These are phyloP conservation scores for Phaeosphaeriaceae sp. DNA, from an alignment of 2,329 filamentous ascomycete genomes.

Conservation along the genomic window DNA sequence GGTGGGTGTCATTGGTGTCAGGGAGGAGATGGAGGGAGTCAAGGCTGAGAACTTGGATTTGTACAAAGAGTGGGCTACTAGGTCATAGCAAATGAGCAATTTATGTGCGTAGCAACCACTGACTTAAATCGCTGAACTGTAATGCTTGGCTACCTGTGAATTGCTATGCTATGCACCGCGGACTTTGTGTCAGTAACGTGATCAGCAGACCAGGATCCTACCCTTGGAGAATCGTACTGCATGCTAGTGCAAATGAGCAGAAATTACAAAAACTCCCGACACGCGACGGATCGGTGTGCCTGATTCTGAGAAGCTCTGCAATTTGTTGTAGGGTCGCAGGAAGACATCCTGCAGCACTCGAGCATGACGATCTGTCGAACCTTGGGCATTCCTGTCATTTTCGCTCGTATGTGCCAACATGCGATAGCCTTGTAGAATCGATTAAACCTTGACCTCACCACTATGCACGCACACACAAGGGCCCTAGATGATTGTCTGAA, in stretches of 20 bases:
- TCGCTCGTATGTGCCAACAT: too few relatives aligned
- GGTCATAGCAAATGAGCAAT: not conserved
- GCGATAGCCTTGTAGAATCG: not conserved
- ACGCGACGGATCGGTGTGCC: too few relatives aligned
- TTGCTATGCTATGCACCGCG: not conserved
- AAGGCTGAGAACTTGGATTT: slow-evolving; percentile 47
- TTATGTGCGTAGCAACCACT: not conserved
- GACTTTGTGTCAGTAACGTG: not conserved
- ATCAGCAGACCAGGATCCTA: not conserved
- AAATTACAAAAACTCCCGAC: too few relatives aligned
- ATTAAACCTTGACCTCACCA: not conserved
- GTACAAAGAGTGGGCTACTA: slow-evolving; percentile 51
- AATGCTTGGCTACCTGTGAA: not conserved
- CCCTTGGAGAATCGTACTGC: not conserved
- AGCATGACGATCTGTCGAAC: too few relatives aligned
- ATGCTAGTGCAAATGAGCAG: too few relatives aligned
- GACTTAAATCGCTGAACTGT: not conserved
- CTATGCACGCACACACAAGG: not conserved
- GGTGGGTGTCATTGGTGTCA: slow-evolving; percentile 73
- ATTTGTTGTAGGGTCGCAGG: too few relatives aligned
- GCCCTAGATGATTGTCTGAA: slow-evolving; percentile 40
- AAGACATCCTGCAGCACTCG: too few relatives aligned
- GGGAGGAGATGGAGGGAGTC: slow-evolving; percentile 76
- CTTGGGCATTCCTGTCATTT: too few relatives aligned
- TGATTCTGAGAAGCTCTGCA: too few relatives aligned